A percentile compares a stretch with the other conserved stretches of the same genome.
phyloP scores from a whole-genome alignment of 805 yeast genomes.

The Candida ascalaphidarum region DNA sequence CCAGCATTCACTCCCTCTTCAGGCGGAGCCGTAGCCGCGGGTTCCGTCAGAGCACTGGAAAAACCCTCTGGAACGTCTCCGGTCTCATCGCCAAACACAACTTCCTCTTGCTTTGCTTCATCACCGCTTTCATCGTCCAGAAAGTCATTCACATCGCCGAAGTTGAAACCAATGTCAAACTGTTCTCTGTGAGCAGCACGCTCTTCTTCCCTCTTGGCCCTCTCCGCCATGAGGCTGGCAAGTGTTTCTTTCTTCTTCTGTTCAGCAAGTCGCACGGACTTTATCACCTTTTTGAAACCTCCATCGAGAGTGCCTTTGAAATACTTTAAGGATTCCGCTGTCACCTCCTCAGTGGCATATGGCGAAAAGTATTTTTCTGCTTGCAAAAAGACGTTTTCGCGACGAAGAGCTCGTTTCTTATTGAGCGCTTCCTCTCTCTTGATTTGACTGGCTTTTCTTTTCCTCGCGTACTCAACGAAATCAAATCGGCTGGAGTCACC shows the following conservation, averaged over 20 bases:
- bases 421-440: conserved; percentile 14
- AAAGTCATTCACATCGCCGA: conserved; percentile 1
- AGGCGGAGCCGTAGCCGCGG: no score
- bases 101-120: no score
- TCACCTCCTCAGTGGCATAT: conserved; percentile 16
- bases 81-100: no score
- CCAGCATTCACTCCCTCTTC: no score
- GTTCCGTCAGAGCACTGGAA: no score
- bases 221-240: conserved; percentile 9
- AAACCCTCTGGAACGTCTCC: no score
- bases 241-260: conserved; percentile 5
- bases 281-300: conserved; percentile 23
- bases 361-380: conserved; percentile 33
- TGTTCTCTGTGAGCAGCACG: conserved; percentile 19
- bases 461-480: conserved; percentile 48
- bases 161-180: conserved; percentile 22
- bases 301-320: conserved; percentile 14
- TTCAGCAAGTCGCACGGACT: conserved; percentile 21
- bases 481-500: conserved; percentile 30
- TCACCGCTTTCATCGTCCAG: no score
- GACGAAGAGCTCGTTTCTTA: conserved; percentile 12
- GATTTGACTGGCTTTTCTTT: conserved; percentile 31
- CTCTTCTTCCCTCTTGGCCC: conserved; percentile 18
- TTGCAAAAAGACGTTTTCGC: conserved; percentile 22
- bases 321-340: conserved; percentile 12